Conservation (phyloP, 2,329 filamentous ascomycete genomes). For the Aspergillus sp. region DNA sequence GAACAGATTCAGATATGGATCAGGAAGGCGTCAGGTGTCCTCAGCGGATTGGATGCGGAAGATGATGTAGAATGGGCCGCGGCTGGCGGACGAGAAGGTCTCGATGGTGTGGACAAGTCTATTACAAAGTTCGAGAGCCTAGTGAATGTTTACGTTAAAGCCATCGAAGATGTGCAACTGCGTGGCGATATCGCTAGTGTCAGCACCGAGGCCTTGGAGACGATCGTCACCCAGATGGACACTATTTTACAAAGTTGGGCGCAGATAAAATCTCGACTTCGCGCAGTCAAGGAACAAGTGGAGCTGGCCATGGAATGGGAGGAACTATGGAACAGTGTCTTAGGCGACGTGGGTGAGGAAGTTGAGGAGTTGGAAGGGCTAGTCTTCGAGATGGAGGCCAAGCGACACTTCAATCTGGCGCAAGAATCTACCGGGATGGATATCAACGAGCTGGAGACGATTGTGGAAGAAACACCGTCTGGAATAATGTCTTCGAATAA, state of each 20-base stretch:
- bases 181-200: conserved; percentile 74
- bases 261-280: conserved; percentile 74
- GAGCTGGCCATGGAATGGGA: conserved; percentile 99
- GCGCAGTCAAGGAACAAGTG: conserved; percentile 81
- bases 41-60: conserved; percentile 85
- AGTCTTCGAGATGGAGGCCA: conserved; percentile 98
- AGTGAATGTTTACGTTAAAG: conserved; percentile 86
- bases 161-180: conserved; percentile 87
- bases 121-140: conserved; percentile 83
- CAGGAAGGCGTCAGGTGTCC: conserved; percentile 83
- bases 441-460: conserved; percentile 86
- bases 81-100: conserved; percentile 67
- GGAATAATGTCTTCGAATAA: conserved; percentile 55
- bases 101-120: conserved; percentile 62
- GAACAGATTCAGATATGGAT: conserved; percentile 96
- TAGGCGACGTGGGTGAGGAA: conserved; percentile 90
- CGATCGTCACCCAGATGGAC: conserved; percentile 86
- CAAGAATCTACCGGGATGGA: conserved; percentile 65
- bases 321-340: conserved; percentile 88
- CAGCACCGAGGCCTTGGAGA: conserved; percentile 67
- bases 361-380: conserved; percentile 75
- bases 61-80: conserved; percentile 97
- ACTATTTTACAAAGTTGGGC: conserved; percentile 80
- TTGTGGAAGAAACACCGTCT: conserved; percentile 79
- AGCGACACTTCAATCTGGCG: conserved; percentile 74